These are phyloP conservation scores for Elsinoe arachidis DNA, from an alignment of 2,329 filamentous ascomycete species.

Conservation along the genomic window DNA sequence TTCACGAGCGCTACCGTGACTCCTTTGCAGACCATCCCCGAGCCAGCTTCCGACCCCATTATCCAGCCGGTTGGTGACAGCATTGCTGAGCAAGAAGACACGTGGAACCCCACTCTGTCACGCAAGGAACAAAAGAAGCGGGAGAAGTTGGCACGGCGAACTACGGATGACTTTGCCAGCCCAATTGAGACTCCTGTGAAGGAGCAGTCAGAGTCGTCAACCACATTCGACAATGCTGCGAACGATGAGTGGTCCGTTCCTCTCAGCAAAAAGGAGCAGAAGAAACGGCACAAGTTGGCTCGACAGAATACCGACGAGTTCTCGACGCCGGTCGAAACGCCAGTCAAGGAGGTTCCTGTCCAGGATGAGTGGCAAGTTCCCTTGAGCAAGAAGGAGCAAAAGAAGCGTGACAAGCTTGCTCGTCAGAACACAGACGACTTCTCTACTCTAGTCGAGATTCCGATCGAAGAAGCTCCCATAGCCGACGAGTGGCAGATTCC, in stretches of 20 bases:
- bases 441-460: neutral
- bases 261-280: conserved; percentile 18
- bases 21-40: neutral
- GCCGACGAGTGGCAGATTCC: conserved; percentile 24
- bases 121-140: conserved; percentile 34
- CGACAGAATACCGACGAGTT: conserved; percentile 22
- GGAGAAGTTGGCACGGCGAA: conserved; percentile 28
- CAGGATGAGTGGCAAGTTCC: conserved; percentile 28
- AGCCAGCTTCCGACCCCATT: neutral
- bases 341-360: conserved; percentile 14
- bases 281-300: conserved; percentile 18
- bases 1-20: neutral
- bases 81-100: conserved; percentile 15
- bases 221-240: neutral
- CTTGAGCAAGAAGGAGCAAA: conserved; percentile 30
- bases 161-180: neutral
- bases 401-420: conserved; percentile 38
- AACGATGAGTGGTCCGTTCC: conserved; percentile 15
- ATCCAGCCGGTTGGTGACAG: no score
- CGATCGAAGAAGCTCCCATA: neutral
- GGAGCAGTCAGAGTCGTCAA: neutral
- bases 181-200: neutral
- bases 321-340: conserved; percentile 15
- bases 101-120: conserved; percentile 27
- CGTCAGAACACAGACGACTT: conserved; percentile 19